Evolutionary conservation across 768 basidiomycete species (phyloP).

Genomic region (Mycena galericulata): DNA sequence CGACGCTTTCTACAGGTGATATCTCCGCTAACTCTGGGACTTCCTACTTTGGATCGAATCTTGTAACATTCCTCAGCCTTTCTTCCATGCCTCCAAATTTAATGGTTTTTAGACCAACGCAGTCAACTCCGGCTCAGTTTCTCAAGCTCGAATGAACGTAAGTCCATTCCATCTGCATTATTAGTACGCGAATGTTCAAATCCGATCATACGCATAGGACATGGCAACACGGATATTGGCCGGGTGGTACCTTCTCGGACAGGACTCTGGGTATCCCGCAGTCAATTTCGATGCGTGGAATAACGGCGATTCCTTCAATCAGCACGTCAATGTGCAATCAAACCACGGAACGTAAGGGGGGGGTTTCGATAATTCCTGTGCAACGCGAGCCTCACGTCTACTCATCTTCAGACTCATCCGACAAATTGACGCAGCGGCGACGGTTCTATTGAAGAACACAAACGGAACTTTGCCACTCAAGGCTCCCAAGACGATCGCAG

Average conservation of each 20-base stretch:
- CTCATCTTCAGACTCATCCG: slow-evolving; percentile 47
- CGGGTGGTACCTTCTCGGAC: slow-evolving; percentile 68
- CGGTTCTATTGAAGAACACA: slow-evolving; percentile 61
- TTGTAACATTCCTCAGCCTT: slow-evolving; percentile 45
- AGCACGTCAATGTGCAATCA: slow-evolving; percentile 67
- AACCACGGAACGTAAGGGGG: slow-evolving; percentile 60
- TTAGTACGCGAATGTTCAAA: neutral
- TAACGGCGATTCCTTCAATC: slow-evolving; percentile 49
- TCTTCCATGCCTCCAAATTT: slow-evolving; percentile 36
- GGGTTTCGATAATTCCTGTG: neutral
- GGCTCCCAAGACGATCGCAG: slow-evolving; percentile 51
- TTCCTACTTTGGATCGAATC: slow-evolving; percentile 69
- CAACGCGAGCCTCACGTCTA: neutral
- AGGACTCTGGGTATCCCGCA: slow-evolving; percentile 67
- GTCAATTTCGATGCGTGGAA: slow-evolving; percentile 73
- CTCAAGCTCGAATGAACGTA: slow-evolving; percentile 68
- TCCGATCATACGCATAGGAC: slow-evolving; percentile 51
- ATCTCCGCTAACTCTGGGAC: slow-evolving; percentile 56
- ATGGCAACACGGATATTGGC: slow-evolving; percentile 80
- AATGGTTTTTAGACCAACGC: slow-evolving; percentile 39
- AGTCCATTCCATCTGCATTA: slow-evolving; percentile 36
- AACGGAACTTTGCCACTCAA: slow-evolving; percentile 33
- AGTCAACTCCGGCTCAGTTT: slow-evolving; percentile 71
- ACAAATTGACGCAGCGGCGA: slow-evolving; percentile 58
- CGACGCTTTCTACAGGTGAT: slow-evolving; percentile 48